Evolutionary conservation across 1,139 yeast species (phyloP).

Genomic region (Yarrowia galli): DNA sequence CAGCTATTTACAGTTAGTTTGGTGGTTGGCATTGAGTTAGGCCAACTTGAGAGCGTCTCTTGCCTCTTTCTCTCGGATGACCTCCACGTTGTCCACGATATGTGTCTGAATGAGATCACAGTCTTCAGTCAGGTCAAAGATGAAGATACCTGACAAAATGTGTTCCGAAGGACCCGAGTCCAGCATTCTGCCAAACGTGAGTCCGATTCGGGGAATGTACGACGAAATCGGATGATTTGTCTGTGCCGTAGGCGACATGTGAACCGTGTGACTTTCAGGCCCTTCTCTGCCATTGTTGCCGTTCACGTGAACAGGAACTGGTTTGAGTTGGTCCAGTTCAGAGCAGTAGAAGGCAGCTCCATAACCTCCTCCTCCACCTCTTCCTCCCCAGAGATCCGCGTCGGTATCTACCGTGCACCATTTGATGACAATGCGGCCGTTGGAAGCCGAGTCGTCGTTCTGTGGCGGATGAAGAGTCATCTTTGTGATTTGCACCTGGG

Average conservation of each 20-base stretch:
- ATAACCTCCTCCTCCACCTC: conserved; percentile 13
- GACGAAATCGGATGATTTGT: neutral
- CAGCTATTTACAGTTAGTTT: conserved; percentile 30
- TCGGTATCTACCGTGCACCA: conserved; percentile 27
- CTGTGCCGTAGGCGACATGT: neutral
- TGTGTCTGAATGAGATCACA: conserved; percentile 37
- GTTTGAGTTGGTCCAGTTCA: neutral
- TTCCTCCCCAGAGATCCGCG: conserved; percentile 8
- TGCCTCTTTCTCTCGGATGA: conserved; percentile 7
- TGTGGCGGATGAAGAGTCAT: conserved; percentile 36
- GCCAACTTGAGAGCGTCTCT: conserved; percentile 16
- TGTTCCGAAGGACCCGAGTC: conserved; percentile 18
- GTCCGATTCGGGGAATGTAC: conserved; percentile 22
- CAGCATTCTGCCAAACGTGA: conserved; percentile 5
- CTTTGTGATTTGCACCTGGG: conserved; percentile 24
- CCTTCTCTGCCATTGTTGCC: neutral
- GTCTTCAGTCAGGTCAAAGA: conserved; percentile 30
- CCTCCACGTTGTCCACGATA: conserved; percentile 38
- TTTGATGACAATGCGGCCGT: conserved; percentile 28
- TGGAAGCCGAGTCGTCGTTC: conserved; percentile 3
- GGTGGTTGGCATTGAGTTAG: neutral
- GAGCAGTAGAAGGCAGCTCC: conserved; percentile 19
- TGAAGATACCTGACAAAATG: conserved; percentile 38
- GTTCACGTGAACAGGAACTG: conserved; percentile 6
- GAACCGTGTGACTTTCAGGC: neutral